These are phyloP conservation scores for Dendrobium nobile DNA, from an alignment of 106 monocot genomes.

Conservation along the genomic window DNA sequence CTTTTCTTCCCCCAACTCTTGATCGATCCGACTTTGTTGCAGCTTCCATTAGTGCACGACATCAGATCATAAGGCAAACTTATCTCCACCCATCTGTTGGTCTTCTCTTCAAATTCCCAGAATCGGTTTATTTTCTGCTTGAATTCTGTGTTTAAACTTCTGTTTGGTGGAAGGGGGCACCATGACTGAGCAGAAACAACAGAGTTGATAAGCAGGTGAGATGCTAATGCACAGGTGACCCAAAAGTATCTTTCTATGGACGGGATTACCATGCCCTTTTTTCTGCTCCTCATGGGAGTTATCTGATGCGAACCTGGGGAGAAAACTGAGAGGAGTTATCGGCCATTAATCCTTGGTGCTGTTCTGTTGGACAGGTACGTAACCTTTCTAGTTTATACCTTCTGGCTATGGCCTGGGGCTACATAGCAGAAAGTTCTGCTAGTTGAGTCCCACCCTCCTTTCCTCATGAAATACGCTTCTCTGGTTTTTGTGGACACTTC, in stretches of 20 bases:
- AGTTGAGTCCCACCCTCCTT: background rate
- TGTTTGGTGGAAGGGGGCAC: slow-evolving; percentile 29
- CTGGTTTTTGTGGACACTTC: background rate
- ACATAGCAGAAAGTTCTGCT: slow-evolving; percentile 8
- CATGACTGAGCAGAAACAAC: slow-evolving; percentile 19
- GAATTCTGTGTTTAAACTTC: slow-evolving; percentile 32
- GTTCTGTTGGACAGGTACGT: background rate
- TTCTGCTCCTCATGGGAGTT: no score
- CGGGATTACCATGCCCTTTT: slow-evolving; percentile 15
- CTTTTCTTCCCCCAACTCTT: slow-evolving; percentile 13
- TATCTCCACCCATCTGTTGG: slow-evolving; percentile 69
- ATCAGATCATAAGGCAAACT: slow-evolving; percentile 61
- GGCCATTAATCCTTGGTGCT: slow-evolving; percentile 8
- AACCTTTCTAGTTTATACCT: background rate
- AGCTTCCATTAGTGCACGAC: slow-evolving; percentile 60
- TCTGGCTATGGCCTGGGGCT: background rate
- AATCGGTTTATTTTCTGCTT: slow-evolving; percentile 58
- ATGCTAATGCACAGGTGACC: slow-evolving; percentile 8
- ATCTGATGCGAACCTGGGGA: background rate
- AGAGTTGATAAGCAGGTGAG: slow-evolving; percentile 15
- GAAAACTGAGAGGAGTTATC: background rate
- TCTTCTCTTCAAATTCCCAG: slow-evolving; percentile 65
- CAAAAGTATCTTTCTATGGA: slow-evolving; percentile 16
- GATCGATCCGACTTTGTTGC: slow-evolving; percentile 69
- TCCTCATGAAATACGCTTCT: no score